phyloP scores from a whole-genome alignment of 768 basidiomycete species.

The Nidula microcarpa region DNA sequence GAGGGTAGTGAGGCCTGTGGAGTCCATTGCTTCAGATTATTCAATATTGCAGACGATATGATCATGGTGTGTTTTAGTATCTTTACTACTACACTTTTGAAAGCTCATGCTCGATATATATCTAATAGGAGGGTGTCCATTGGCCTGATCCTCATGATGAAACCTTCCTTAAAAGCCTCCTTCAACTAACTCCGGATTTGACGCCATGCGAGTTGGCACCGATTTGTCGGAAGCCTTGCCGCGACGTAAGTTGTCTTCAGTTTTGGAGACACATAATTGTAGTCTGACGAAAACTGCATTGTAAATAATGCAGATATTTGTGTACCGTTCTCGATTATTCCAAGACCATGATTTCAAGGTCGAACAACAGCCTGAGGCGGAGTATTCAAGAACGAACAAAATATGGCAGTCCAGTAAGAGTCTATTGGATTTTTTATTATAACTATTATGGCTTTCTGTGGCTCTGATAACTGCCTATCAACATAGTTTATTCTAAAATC shows the following conservation, averaged over 20 bases:
- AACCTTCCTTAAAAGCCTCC: constrained; percentile 23
- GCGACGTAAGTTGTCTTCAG: constrained; percentile 27
- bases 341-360: constrained; percentile 6
- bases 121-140: constrained; percentile 11
- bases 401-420: too few relatives aligned
- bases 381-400: background rate
- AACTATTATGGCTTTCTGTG: background rate
- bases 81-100: background rate
- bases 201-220: constrained; percentile 47
- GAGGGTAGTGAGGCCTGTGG: background rate
- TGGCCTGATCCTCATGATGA: constrained; percentile 23
- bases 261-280: constrained; percentile 9
- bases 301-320: constrained; percentile 14
- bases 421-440: too few relatives aligned
- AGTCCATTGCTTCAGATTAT: background rate
- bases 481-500: background rate
- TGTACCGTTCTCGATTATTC: constrained; percentile 16
- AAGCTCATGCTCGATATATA: background rate
- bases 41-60: constrained; percentile 6
- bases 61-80: constrained; percentile 2
- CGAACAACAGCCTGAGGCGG: background rate
- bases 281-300: constrained; percentile 6
- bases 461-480: background rate
- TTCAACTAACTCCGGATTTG: constrained; percentile 41
- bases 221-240: constrained; percentile 45